Percentiles rank a stretch among this genome's conserved stretches.
phyloP scores from a whole-genome alignment of 23 red algal genomes.

The Gracilaria caudata region DNA sequence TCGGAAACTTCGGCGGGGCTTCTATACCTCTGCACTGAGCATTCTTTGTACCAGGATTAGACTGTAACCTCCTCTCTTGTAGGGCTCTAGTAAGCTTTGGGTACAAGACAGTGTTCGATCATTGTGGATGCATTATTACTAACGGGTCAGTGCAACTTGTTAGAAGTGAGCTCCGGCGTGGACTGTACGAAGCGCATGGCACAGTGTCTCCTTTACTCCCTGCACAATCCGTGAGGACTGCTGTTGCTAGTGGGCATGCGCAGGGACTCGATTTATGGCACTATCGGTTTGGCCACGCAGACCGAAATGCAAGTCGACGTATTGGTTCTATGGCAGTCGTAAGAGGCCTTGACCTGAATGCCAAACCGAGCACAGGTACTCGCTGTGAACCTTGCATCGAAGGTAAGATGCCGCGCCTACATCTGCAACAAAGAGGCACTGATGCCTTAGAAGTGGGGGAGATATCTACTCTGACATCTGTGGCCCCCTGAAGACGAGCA shows the following conservation, averaged over 20 bases:
- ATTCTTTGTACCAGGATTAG: conserved; percentile 11
- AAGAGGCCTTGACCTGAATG: background rate
- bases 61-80: conserved; percentile 7
- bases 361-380: background rate
- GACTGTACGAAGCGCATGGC: background rate
- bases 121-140: background rate
- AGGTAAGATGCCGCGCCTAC: conserved; percentile 11
- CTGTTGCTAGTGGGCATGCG: background rate
- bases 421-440: background rate
- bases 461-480: conserved; percentile 5
- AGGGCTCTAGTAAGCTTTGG: background rate
- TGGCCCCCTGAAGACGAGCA: conserved; percentile 20
- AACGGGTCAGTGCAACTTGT: background rate
- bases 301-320: background rate
- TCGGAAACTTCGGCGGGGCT: background rate
- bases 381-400: conserved; percentile 13
- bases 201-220: too few species aligned
- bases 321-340: background rate
- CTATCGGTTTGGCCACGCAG: conserved; percentile 9
- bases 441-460: background rate
- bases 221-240: too few species aligned
- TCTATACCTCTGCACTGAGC: conserved; percentile 3
- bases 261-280: background rate
- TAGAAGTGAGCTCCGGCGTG: background rate
- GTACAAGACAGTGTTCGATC: background rate